Base-by-base conservation (phyloP, 129 eudicot genomes). In the Mikania micrantha region DNA sequence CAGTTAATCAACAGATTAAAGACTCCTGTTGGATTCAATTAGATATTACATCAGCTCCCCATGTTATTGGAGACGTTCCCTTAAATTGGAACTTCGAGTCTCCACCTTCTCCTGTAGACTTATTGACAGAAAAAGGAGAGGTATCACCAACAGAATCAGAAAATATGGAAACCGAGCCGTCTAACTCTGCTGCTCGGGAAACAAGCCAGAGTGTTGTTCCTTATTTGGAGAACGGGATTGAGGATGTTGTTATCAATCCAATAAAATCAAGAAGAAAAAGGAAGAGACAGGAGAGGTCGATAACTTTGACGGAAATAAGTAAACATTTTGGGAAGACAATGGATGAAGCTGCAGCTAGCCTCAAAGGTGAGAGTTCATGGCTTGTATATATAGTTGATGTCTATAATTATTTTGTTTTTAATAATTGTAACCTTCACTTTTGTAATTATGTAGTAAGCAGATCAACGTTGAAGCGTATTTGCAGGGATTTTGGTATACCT, bases 341-440 rank as follows among this genome's bases (percentile, higher is more conserved):
- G 65, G 65, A 59, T 7, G 65, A 59, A 59, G 65, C 65, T 59
- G 65, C 65, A 8, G 65, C 15, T 32, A 59, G 22, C 40, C 65
- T 59, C 32, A 25, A 3, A 15, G 65, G 65, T 59, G 24, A n/a
- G n/a, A 59, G 65, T n/a, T 59, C 20, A 59, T 59, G 16, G 12
- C 9, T 10, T 59, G 25, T n/a, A n/a, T n/a, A n/a, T n/a, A n/a
- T n/a, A n/a, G n/a, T n/a, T n/a, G n/a, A n/a, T n/a, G n/a, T n/a
- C n/a, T n/a, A n/a, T n/a, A n/a, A n/a, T n/a, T n/a, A n/a, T n/a
- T n/a, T n/a, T n/a, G n/a, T n/a, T n/a, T n/a, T n/a, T n/a, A n/a
- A n/a, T n/a, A n/a, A n/a, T n/a, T n/a, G n/a, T n/a, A n/a, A n/a
- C n/a, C n/a, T n/a, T n/a, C n/a, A n/a, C n/a, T n/a, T 59, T 59